phyloP scores from a whole-genome alignment of 495 filamentous ascomycete species.

The Pyronema omphalodes region DNA sequence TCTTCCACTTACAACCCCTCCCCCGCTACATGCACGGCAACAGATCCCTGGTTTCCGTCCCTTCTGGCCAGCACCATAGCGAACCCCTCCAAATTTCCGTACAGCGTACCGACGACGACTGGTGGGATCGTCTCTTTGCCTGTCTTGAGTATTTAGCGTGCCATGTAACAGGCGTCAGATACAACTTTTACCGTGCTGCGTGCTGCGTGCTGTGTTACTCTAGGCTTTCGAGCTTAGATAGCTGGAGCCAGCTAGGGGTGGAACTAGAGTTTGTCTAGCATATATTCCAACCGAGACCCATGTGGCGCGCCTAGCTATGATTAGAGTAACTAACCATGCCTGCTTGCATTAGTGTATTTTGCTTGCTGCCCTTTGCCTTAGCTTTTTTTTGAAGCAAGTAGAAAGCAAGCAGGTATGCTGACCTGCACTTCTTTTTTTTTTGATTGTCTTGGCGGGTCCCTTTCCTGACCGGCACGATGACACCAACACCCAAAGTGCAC shows the following conservation, averaged over 20 bases:
- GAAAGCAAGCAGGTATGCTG: too few relatives aligned
- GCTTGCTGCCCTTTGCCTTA: too few relatives aligned
- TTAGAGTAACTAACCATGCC: too few relatives aligned
- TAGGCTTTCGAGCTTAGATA: background rate
- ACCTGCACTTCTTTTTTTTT: too few relatives aligned
- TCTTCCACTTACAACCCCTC: background rate
- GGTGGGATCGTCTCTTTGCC: conserved; percentile 5
- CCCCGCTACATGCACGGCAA: background rate
- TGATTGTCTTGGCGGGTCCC: too few relatives aligned
- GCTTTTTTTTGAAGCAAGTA: too few relatives aligned
- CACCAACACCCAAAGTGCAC: too few relatives aligned
- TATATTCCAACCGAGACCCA: background rate
- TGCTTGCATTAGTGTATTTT: too few relatives aligned
- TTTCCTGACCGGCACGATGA: too few relatives aligned
- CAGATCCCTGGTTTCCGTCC: conserved; percentile 3
- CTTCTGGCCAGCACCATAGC: conserved; percentile 2
- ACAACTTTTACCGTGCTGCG: conserved; percentile 1
- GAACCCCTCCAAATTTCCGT: conserved; percentile 8
- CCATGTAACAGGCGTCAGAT: background rate
- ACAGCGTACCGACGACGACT: conserved; percentile 1
- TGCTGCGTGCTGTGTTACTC: background rate
- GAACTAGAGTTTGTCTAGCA: too few relatives aligned
- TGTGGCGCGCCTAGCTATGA: background rate
- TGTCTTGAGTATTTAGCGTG: background rate
- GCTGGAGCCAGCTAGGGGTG: background rate